phyloP scores from a whole-genome alignment of 176 grass and related monocot species.

The Guadua angustifolia region DNA sequence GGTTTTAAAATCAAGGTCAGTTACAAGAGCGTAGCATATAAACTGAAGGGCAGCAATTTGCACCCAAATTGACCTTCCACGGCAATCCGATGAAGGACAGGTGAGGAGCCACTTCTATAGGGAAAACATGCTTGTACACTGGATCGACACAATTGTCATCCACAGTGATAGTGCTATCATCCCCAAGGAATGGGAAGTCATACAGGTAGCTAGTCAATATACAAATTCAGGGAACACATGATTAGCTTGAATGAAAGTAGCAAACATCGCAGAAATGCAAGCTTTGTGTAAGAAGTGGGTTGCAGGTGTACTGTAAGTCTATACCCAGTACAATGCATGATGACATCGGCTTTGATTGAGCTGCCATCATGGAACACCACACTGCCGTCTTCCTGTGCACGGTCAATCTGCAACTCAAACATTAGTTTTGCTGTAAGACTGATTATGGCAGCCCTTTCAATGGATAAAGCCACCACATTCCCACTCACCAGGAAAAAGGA shows the following conservation, averaged over 20 bases:
- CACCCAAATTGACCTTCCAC: slow-evolving; percentile 48
- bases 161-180: slow-evolving; percentile 58
- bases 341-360: slow-evolving; percentile 62
- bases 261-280: neutral
- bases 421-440: neutral
- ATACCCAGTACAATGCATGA: slow-evolving; percentile 86
- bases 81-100: slow-evolving; percentile 73
- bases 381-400: slow-evolving; percentile 52
- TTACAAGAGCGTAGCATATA: neutral
- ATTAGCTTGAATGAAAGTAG: slow-evolving; percentile 33
- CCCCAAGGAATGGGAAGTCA: slow-evolving; percentile 67
- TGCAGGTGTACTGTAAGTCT: neutral
- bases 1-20: neutral
- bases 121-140: slow-evolving; percentile 79
- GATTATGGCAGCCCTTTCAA: slow-evolving; percentile 28
- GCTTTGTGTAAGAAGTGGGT: slow-evolving; percentile 6
- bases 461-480: slow-evolving; percentile 43
- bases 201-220: slow-evolving; percentile 65
- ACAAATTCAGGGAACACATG: slow-evolving; percentile 3
- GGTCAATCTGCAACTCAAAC: slow-evolving; percentile 60
- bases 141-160: slow-evolving; percentile 73
- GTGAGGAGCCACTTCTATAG: slow-evolving; percentile 51
- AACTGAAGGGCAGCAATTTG: slow-evolving; percentile 14
- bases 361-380: slow-evolving; percentile 68
- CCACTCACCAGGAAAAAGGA: slow-evolving; percentile 43